Evolutionary conservation across 805 yeast species (phyloP).

Genomic region (Lachancea meyersii): DNA sequence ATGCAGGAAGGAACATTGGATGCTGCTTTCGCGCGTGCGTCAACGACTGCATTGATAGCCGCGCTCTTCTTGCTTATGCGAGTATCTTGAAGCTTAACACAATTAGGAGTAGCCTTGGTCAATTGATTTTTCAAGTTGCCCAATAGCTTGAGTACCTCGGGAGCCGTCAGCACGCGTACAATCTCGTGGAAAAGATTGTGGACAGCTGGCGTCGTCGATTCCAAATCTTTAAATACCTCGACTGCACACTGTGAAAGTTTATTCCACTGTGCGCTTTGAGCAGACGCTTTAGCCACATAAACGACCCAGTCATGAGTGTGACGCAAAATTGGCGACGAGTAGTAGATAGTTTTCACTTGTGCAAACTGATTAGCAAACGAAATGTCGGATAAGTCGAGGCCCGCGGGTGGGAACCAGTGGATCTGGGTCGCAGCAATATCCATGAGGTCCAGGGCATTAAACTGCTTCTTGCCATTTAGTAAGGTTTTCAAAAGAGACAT

Average conservation of each 20-base stretch:
- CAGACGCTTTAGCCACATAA: neutral
- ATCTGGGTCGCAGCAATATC: constrained; percentile 2
- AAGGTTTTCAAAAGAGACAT: constrained; percentile 1
- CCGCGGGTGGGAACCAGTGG: constrained; percentile 1
- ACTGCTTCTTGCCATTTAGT: constrained; percentile 5
- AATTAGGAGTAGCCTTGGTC: neutral
- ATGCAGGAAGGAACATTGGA: constrained; percentile 2
- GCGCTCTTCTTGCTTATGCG: neutral
- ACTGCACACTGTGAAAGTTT: neutral
- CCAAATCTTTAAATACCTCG: neutral
- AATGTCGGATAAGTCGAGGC: neutral
- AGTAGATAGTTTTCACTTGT: constrained; percentile 7
- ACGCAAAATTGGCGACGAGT: constrained; percentile 3
- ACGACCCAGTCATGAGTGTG: neutral
- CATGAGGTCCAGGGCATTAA: constrained; percentile 5
- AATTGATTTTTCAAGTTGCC: constrained; percentile 1
- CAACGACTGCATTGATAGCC: neutral
- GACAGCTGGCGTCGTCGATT: constrained; percentile 1
- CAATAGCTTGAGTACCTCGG: neutral
- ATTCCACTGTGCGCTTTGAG: constrained; percentile 4
- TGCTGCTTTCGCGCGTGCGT: neutral
- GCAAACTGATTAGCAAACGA: constrained; percentile 1
- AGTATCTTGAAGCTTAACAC: neutral
- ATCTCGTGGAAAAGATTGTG: neutral
- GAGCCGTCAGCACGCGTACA: neutral